These are phyloP conservation scores for Penicillium sclerotigenum DNA, from an alignment of 2,329 filamentous ascomycete species.

Conservation along the genomic window DNA sequence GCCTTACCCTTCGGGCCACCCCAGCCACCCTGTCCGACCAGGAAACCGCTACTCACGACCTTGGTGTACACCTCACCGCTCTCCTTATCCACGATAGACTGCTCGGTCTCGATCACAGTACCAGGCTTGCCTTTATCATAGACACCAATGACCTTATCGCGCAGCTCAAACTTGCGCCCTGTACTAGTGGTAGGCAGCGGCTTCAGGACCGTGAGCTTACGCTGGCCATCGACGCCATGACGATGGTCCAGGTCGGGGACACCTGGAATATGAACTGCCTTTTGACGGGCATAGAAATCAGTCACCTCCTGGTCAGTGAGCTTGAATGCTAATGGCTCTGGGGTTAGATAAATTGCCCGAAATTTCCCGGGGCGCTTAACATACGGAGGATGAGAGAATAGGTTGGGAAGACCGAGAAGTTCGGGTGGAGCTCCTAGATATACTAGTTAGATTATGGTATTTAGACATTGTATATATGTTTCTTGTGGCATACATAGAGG, in stretches of 20 bases:
- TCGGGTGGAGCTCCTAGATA: slow-evolving; percentile 74
- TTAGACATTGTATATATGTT: neutral
- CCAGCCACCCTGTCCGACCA: slow-evolving; percentile 78
- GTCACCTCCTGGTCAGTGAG: slow-evolving; percentile 70
- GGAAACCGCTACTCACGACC: slow-evolving; percentile 70
- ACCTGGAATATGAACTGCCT: slow-evolving; percentile 65
- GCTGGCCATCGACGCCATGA: slow-evolving; percentile 79
- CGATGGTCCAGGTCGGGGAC: slow-evolving; percentile 73
- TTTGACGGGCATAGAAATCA: slow-evolving; percentile 75
- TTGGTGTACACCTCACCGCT: slow-evolving; percentile 69
- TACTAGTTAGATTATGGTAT: neutral
- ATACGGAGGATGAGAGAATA: slow-evolving; percentile 76
- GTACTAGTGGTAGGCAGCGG: slow-evolving; percentile 68
- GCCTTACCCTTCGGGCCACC: slow-evolving; percentile 76
- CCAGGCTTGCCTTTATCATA: slow-evolving; percentile 87
- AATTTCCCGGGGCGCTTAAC: slow-evolving; percentile 23
- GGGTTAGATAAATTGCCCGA: slow-evolving; percentile 33
- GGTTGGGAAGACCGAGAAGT: slow-evolving; percentile 84
- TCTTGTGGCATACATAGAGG: slow-evolving; percentile 66
- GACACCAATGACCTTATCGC: slow-evolving; percentile 75
- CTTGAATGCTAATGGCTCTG: slow-evolving; percentile 64
- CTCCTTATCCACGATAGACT: slow-evolving; percentile 67
- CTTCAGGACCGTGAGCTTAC: slow-evolving; percentile 73
- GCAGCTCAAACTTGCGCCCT: slow-evolving; percentile 71
- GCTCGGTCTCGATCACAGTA: slow-evolving; percentile 76